phyloP scores from a whole-genome alignment of 345 rosid genomes.

The Dimocarpus longan region DNA sequence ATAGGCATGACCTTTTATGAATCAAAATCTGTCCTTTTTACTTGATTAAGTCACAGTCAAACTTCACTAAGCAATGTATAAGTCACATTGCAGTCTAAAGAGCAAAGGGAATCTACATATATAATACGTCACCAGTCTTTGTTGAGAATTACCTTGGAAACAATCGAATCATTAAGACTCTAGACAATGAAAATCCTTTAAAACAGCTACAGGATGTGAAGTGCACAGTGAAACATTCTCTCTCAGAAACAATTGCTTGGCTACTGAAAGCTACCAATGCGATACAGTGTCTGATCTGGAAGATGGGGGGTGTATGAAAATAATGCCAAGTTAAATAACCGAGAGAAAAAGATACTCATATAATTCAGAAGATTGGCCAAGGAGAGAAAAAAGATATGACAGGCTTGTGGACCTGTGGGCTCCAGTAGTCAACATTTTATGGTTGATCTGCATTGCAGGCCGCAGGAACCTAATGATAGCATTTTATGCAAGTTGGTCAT shows the following conservation, averaged over 20 bases:
- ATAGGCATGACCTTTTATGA: not conserved
- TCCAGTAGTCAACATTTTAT: not conserved
- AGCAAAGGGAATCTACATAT: not conserved
- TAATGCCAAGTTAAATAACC: not conserved
- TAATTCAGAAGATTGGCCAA: not conserved
- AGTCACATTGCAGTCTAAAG: not conserved
- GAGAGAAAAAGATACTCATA: not conserved
- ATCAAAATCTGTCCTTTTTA: not conserved
- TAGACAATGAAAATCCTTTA: not conserved
- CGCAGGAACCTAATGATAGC: not conserved
- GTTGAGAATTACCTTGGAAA: not conserved
- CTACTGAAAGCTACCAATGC: not conserved
- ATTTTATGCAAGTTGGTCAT: not conserved
- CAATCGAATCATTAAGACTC: not conserved
- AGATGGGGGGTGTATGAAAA: not conserved
- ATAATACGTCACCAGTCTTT: too few relatives aligned
- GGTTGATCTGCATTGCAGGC: not conserved
- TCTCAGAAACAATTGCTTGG: not conserved
- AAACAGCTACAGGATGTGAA: too few relatives aligned
- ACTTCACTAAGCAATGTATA: not conserved
- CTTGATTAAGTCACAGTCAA: too few relatives aligned
- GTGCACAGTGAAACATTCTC: not conserved
- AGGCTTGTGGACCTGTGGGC: not conserved
- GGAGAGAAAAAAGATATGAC: not conserved
- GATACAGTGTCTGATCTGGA: not conserved